phyloP scores from a whole-genome alignment of 305 asterid genomes.

The Fraxinus platypoda region DNA sequence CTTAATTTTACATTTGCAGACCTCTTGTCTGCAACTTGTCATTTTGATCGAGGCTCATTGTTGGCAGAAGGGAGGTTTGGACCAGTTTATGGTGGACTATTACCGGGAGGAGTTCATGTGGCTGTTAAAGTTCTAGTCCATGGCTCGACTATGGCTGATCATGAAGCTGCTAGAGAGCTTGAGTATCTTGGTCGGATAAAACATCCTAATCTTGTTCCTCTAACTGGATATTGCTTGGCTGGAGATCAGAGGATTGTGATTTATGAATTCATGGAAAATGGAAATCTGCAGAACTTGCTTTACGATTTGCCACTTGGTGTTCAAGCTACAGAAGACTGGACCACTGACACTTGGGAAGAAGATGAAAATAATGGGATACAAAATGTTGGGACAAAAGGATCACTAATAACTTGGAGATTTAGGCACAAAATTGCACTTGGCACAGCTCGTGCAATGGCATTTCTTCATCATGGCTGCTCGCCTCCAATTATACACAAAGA shows the following conservation, averaged over 20 bases:
- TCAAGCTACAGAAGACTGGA: slow-evolving; percentile 74
- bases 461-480: slow-evolving; percentile 93
- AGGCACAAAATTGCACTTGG: slow-evolving; percentile 85
- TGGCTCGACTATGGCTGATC: slow-evolving; percentile 81
- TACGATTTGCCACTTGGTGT: slow-evolving; percentile 76
- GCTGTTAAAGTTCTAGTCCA: slow-evolving; percentile 85
- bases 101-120: slow-evolving; percentile 81
- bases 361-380: slow-evolving; percentile 60
- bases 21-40: slow-evolving; percentile 77
- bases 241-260: slow-evolving; percentile 92
- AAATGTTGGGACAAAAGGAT: slow-evolving; percentile 62
- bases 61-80: slow-evolving; percentile 92
- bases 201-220: slow-evolving; percentile 87
- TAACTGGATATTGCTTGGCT: slow-evolving; percentile 88
- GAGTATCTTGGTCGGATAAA: slow-evolving; percentile 88
- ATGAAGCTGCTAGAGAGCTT: slow-evolving; percentile 82
- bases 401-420: slow-evolving; percentile 65
- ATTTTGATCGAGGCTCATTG: slow-evolving; percentile 75
- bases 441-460: slow-evolving; percentile 89
- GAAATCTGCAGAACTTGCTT: slow-evolving; percentile 79
- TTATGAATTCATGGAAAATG: slow-evolving; percentile 89
- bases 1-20: slow-evolving; percentile 82
- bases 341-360: slow-evolving; percentile 74
- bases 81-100: slow-evolving; percentile 77
- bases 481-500: slow-evolving; percentile 93